Conservation (phyloP, 2,329 filamentous ascomycete genomes). For the Pseudocercospora fuligena region DNA sequence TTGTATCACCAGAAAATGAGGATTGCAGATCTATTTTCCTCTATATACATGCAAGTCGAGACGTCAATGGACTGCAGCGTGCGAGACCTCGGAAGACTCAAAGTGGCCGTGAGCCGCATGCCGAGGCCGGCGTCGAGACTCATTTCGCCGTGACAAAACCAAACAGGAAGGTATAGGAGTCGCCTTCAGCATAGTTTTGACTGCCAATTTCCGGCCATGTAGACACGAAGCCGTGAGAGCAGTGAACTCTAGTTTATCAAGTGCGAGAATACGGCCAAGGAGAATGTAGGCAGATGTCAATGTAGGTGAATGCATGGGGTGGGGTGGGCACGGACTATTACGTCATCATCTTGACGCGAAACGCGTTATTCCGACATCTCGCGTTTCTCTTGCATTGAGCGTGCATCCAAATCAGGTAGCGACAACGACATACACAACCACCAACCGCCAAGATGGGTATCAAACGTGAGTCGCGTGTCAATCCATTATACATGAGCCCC, state of each 20-base stretch:
- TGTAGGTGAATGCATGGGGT: background rate
- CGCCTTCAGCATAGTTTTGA: background rate
- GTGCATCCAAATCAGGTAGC: background rate
- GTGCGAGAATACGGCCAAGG: background rate
- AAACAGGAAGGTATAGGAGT: constrained; percentile 4
- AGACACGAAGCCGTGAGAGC: background rate
- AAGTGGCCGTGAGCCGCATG: background rate
- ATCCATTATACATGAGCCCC: background rate
- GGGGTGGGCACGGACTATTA: background rate
- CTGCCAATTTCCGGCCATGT: background rate
- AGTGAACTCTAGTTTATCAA: background rate
- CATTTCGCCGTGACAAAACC: constrained; percentile 1
- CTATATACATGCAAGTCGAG: constrained; percentile 2
- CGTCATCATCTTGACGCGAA: background rate
- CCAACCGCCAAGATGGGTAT: constrained; percentile 41
- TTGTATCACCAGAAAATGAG: background rate
- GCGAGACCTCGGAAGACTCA: constrained; percentile 12
- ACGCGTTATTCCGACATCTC: background rate
- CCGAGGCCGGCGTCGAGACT: constrained; percentile 5
- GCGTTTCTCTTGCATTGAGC: background rate
- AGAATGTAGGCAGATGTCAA: background rate
- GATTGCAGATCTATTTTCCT: constrained; percentile 9
- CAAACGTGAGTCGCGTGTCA: constrained; percentile 37
- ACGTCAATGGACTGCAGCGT: background rate
- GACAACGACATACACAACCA: constrained; percentile 5